Conservation (phyloP, 345 rosid species). For the Lepidium africanum region DNA sequence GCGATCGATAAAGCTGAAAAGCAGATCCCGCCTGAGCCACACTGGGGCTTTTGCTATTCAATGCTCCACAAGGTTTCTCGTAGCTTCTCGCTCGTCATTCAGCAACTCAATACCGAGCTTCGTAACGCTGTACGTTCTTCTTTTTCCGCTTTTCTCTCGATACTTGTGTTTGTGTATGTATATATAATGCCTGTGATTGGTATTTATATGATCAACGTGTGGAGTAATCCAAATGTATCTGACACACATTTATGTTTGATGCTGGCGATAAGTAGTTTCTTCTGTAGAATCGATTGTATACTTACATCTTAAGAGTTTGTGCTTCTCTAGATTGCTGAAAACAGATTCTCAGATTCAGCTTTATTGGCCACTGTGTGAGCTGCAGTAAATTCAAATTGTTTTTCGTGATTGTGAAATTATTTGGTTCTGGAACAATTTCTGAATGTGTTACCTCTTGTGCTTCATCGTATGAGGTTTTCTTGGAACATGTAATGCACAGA, state of each 20-base stretch:
- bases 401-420: not conserved
- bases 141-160: not conserved
- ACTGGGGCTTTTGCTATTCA: conserved; percentile 86
- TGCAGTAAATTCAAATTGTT: not conserved
- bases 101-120: conserved; percentile 73
- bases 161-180: too few species aligned
- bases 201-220: not conserved
- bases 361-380: not conserved
- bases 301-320: not conserved
- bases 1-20: conserved; percentile 67
- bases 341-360: not conserved
- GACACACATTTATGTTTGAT: not conserved
- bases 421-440: not conserved
- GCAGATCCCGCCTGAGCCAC: conserved; percentile 89
- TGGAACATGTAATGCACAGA: not conserved
- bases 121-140: conserved; percentile 66
- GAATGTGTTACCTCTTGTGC: not conserved
- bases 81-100: conserved; percentile 83
- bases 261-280: not conserved
- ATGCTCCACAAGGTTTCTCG: conserved; percentile 94
- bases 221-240: conserved; percentile 7
- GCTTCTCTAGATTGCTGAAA: not conserved
- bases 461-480: not conserved
- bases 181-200: not conserved
- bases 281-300: not conserved